These are phyloP conservation scores for Wickerhamiella galacta DNA, from an alignment of 805 yeast genomes.

Conservation along the genomic window DNA sequence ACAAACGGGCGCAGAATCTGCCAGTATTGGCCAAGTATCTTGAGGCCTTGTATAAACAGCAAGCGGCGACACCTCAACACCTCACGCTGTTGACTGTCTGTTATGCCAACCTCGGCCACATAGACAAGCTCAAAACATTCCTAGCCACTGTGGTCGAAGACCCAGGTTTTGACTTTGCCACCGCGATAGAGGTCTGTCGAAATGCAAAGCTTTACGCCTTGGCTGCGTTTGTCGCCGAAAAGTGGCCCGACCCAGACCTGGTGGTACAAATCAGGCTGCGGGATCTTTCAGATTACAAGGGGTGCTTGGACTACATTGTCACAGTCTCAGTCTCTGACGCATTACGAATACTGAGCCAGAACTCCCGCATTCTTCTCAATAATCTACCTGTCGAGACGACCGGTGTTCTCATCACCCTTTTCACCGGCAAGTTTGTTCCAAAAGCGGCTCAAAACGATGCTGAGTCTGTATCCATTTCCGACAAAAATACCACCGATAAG, in stretches of 20 bases:
- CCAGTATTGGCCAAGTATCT: slow-evolving; percentile 45
- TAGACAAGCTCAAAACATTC: slow-evolving; percentile 40
- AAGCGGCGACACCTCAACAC: slow-evolving; percentile 58
- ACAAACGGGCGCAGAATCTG: slow-evolving; percentile 61
- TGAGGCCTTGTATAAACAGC: slow-evolving; percentile 37
- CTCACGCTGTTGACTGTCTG: slow-evolving; percentile 64
- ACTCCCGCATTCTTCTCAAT: slow-evolving; percentile 49
- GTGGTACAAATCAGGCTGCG: slow-evolving; percentile 62
- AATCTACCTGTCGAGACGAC: slow-evolving; percentile 66
- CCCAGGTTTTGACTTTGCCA: slow-evolving; percentile 42
- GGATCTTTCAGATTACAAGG: slow-evolving; percentile 43
- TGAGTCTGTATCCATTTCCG: no score
- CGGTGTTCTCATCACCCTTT: slow-evolving; percentile 63
- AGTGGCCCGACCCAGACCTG: slow-evolving; percentile 51
- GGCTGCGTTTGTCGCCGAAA: slow-evolving; percentile 54
- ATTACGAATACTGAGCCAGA: slow-evolving; percentile 48
- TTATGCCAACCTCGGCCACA: slow-evolving; percentile 56
- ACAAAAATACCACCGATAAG: neutral
- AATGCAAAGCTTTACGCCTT: slow-evolving; percentile 51
- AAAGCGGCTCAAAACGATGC: no score
- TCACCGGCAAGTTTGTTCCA: slow-evolving; percentile 68
- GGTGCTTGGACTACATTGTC: slow-evolving; percentile 47
- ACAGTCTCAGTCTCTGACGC: slow-evolving; percentile 63
- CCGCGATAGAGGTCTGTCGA: slow-evolving; percentile 51
- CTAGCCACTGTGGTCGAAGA: slow-evolving; percentile 28